Percentiles rank a stretch among this genome's conserved stretches.
Evolutionary conservation across 805 yeast genomes (phyloP).

Genomic region (Teunomyces kruisii): DNA sequence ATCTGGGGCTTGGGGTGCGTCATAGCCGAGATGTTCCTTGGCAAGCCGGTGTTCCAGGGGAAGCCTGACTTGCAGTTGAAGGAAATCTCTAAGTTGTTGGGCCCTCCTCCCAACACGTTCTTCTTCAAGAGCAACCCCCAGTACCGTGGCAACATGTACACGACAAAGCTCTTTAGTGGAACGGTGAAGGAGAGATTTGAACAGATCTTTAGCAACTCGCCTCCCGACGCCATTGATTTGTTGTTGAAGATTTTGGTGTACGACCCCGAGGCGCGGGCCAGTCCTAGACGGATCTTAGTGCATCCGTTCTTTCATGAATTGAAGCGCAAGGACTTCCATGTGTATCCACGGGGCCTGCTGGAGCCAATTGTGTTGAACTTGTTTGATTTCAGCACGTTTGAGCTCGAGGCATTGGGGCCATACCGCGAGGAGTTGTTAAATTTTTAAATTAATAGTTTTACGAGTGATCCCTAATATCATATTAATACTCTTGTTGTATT

Average conservation of each 20-base stretch:
- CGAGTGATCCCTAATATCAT: constrained; percentile 1
- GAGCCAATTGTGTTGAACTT: constrained; percentile 44
- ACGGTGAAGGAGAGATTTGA: constrained; percentile 48
- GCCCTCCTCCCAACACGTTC: constrained; percentile 76
- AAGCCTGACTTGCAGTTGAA: constrained; percentile 85
- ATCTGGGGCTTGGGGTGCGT: constrained; percentile 99
- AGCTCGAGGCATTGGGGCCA: constrained; percentile 50
- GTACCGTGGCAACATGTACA: constrained; percentile 72
- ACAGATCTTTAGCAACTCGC: constrained; percentile 61
- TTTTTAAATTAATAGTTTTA: background rate
- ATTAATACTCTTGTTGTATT: too few species aligned
- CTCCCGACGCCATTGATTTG: constrained; percentile 83
- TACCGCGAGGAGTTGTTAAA: constrained; percentile 31
- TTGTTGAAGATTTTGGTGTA: constrained; percentile 80
- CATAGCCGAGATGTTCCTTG: constrained; percentile 88
- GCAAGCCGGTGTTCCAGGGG: constrained; percentile 95
- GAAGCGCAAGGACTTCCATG: constrained; percentile 53
- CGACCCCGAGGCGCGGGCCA: constrained; percentile 80
- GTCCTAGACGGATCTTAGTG: constrained; percentile 78
- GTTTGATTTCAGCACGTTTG: constrained; percentile 72
- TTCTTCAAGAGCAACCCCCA: constrained; percentile 72
- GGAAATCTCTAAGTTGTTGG: constrained; percentile 85
- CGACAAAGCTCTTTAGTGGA: constrained; percentile 61
- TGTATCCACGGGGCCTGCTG: constrained; percentile 54
- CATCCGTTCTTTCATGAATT: constrained; percentile 90